Evolutionary conservation across 495 filamentous ascomycete genomes (phyloP).

Genomic region (Penicillium samsonianum): DNA sequence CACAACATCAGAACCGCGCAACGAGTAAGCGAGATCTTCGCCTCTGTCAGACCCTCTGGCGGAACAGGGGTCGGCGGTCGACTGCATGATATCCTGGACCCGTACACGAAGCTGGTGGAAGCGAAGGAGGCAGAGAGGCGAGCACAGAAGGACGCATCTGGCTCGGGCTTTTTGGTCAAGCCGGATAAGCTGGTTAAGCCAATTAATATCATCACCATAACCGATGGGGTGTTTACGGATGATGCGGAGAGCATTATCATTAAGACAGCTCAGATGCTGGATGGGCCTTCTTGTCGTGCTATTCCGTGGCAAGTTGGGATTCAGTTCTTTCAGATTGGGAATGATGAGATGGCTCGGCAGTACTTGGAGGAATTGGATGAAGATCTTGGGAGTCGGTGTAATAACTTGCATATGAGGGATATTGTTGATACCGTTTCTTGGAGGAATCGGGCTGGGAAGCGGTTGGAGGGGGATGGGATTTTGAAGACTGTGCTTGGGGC

Average conservation of each 20-base stretch:
- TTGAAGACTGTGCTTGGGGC: slow-evolving; percentile 82
- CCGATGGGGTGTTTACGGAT: slow-evolving; percentile 84
- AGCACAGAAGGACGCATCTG: slow-evolving; percentile 23
- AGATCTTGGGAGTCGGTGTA: slow-evolving; percentile 55
- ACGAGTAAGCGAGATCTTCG: slow-evolving; percentile 67
- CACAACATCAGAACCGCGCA: slow-evolving; percentile 54
- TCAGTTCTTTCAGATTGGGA: slow-evolving; percentile 96
- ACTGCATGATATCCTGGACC: slow-evolving; percentile 70
- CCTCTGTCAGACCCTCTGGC: slow-evolving; percentile 59
- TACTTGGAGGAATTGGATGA: slow-evolving; percentile 80
- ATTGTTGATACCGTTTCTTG: slow-evolving; percentile 94
- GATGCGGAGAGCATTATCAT: slow-evolving; percentile 75
- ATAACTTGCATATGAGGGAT: slow-evolving; percentile 64
- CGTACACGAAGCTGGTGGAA: slow-evolving; percentile 58
- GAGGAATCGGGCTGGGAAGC: slow-evolving; percentile 44
- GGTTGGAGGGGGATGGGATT: slow-evolving; percentile 66
- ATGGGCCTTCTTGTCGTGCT: slow-evolving; percentile 59
- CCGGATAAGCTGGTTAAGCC: slow-evolving; percentile 81
- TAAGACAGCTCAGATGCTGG: slow-evolving; percentile 66
- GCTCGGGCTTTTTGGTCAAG: slow-evolving; percentile 30
- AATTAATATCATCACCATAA: slow-evolving; percentile 91
- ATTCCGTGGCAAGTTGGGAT: slow-evolving; percentile 87
- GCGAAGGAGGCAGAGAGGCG: slow-evolving; percentile 45
- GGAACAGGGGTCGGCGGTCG: slow-evolving; percentile 76
- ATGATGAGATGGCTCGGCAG: slow-evolving; percentile 62